Base-by-base conservation (phyloP, 768 basidiomycete species). In the Lentinula guzmanii region DNA sequence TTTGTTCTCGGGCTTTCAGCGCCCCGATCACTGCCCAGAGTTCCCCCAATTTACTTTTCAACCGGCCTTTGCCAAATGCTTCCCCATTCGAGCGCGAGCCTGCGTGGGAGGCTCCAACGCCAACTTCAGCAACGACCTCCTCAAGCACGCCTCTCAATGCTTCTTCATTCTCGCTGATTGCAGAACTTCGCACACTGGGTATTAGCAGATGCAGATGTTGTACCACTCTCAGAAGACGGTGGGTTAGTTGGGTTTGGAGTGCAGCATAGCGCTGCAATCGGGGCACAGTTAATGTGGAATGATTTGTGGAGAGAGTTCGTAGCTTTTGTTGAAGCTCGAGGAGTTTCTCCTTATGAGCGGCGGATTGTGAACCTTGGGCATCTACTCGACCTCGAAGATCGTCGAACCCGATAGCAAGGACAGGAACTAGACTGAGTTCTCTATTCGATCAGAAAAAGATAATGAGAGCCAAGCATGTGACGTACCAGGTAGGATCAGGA, bases 21-120 rank as follows among this genome's bases (percentile, higher is more conserved):
- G 89, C 85, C 3, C 91, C 91, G 8, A 94, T 81, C 13, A 91
- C 75, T 15, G 90, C 91, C 93, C 93, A 95, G 31, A 95, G 74
- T 69, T 94, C 93, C 64, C 90, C 91, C 68, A 91, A 69, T 68
- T 89, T 90, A 48, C 86, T 86, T 37, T 83, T 81, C 74, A 89
- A 77, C 67, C 88, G 74, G 56, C 88, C 84, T 45, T 62, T 64
- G 5, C 64, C 65, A 6, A 43, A 24, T 5, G 16, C 45, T 11
- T 41, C 59, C 3, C 41, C 55, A 82, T 67, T 67, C 84, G 83
- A 42, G 76, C 77, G 63, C 0, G 76, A 77, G 60, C 74, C 66
- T 16, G 34, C 43, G 21, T 48, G 16, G 10, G 46, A 48, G 18
- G 46, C 21, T 10, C 48, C 61, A 60, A 21, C 63, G 51, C 59